These are phyloP conservation scores for Panaeolus cyanescens DNA, from an alignment of 768 basidiomycete genomes.

Conservation along the genomic window DNA sequence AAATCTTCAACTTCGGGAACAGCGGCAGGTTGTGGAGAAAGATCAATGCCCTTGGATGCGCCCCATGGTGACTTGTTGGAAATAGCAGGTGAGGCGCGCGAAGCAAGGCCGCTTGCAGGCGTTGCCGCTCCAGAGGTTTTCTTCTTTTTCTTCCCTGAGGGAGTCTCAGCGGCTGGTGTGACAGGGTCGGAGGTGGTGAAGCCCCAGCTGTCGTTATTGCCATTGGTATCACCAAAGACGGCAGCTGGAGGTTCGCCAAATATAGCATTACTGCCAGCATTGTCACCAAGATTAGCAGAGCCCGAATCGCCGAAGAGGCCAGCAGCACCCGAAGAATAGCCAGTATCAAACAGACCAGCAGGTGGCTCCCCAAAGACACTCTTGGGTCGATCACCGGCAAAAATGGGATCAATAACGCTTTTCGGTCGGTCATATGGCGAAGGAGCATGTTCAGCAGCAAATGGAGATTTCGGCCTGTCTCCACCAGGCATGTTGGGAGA, in stretches of 20 bases:
- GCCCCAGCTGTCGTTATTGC: conserved; percentile 6
- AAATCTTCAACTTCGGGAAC: not conserved
- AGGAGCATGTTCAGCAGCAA: conserved; percentile 15
- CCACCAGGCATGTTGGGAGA: conserved; percentile 13
- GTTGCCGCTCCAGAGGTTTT: conserved; percentile 11
- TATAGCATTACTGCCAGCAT: conserved; percentile 13
- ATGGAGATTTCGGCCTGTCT: conserved; percentile 19
- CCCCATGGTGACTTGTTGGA: conserved; percentile 18
- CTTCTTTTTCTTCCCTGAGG: conserved; percentile 18
- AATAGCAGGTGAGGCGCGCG: conserved; percentile 22
- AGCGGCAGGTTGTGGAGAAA: conserved; percentile 1
- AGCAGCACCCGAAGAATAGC: conserved; percentile 4
- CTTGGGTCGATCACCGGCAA: conserved; percentile 19
- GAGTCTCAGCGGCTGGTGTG: conserved; percentile 14
- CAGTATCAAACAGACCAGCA: conserved; percentile 16
- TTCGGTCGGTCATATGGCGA: conserved; percentile 24
- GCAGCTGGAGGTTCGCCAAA: conserved; percentile 24
- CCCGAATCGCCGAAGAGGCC: conserved; percentile 24
- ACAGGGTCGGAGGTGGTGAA: not conserved
- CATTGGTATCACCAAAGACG: conserved; percentile 14
- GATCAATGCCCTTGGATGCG: not conserved
- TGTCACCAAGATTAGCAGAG: conserved; percentile 12
- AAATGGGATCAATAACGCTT: conserved; percentile 20
- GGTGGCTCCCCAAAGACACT: conserved; percentile 22
- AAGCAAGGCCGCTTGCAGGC: conserved; percentile 16